Percentiles rank a stretch among this genome's conserved stretches.
phyloP scores from a whole-genome alignment of 108 stramenopile species.

The Cyclostephanos invisitatus region DNA sequence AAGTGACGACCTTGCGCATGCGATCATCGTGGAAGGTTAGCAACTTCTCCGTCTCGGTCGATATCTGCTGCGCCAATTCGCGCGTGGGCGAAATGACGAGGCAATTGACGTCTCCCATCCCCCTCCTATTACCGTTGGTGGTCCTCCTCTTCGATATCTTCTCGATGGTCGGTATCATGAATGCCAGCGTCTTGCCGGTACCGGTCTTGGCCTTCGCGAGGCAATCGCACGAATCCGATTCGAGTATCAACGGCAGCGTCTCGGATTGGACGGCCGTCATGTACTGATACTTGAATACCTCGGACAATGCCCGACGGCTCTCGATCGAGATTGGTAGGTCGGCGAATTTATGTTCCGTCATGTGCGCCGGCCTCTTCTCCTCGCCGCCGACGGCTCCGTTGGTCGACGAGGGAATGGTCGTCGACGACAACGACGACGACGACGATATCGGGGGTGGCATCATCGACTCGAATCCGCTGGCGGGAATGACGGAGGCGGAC shows the following conservation, averaged over 20 bases:
- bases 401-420: neutral
- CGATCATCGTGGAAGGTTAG: conserved; percentile 53
- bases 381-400: neutral
- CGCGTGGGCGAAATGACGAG: conserved; percentile 91
- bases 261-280: conserved; percentile 85
- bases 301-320: conserved; percentile 57
- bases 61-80: conserved; percentile 90
- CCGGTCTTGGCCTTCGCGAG: conserved; percentile 88
- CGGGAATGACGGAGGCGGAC: conserved; percentile 1
- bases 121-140: no score
- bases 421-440: neutral
- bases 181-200: conserved; percentile 91
- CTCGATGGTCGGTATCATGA: conserved; percentile 86
- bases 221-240: conserved; percentile 24
- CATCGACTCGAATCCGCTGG: conserved; percentile 2
- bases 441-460: neutral
- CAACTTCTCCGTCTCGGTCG: conserved; percentile 60
- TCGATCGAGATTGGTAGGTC: conserved; percentile 40
- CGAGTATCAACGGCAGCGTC: conserved; percentile 62
- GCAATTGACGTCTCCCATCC: conserved; percentile 54
- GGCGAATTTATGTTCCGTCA: conserved; percentile 49
- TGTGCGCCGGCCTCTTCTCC: conserved; percentile 16
- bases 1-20: conserved; percentile 68
- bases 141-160: conserved; percentile 59
- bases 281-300: conserved; percentile 67